These are phyloP conservation scores for Eimeria acervulina DNA, from an alignment of 169 alveolate species.

Conservation along the genomic window DNA sequence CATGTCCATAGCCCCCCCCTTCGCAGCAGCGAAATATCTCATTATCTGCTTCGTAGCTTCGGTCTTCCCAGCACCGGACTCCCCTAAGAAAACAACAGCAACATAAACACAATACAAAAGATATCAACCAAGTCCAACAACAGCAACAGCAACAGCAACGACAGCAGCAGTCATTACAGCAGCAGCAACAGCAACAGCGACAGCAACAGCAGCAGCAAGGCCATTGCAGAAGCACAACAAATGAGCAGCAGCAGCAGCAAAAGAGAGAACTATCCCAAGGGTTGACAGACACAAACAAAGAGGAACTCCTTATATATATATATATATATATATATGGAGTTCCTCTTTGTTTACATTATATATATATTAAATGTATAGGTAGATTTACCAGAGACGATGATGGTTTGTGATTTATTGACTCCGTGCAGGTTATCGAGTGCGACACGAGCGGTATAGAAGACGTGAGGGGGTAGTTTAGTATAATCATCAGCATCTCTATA, in stretches of 20 bases:
- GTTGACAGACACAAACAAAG: background rate
- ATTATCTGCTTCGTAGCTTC: constrained; percentile 95
- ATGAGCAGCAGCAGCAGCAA: background rate
- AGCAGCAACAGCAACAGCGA: background rate
- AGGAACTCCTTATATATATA: background rate
- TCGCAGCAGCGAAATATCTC: constrained; percentile 86
- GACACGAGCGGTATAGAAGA: constrained; percentile 93
- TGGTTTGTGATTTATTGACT: constrained; percentile 93
- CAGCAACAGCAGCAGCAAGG: background rate
- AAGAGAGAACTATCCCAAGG: no score
- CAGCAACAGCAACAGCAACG: background rate
- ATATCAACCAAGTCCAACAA: background rate
- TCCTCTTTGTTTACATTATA: no score
- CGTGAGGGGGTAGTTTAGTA: constrained; percentile 92
- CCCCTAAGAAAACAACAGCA: constrained; percentile 94
- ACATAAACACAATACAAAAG: background rate
- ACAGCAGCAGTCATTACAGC: background rate
- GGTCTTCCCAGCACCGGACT: constrained; percentile 99
- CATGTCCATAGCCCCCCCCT: constrained; percentile 82
- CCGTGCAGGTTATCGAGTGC: constrained; percentile 94
- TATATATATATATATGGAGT: background rate
- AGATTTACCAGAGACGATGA: constrained; percentile 95
- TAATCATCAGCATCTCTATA: constrained; percentile 91
- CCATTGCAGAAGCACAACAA: background rate
- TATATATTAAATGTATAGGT: background rate